A percentile compares a stretch with the other conserved stretches of the same genome.
Evolutionary conservation across 345 rosid species (phyloP).

Genomic region (Gossypium raimondii): DNA sequence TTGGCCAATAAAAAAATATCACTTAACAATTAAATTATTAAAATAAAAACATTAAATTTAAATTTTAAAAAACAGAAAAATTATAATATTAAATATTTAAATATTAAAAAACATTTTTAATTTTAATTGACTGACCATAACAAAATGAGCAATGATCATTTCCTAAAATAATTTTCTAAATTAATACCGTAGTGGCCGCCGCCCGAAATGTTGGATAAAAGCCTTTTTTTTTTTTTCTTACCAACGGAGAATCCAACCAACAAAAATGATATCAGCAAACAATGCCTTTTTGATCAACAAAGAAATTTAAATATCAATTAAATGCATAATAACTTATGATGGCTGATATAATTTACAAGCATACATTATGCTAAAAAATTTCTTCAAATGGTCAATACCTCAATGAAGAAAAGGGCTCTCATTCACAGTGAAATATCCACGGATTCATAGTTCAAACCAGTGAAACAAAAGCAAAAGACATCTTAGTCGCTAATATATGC

Average conservation of each 20-base stretch:
- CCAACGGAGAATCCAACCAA: background rate
- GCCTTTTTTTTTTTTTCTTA: no score
- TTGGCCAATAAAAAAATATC: no score
- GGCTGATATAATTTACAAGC: background rate
- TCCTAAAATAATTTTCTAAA: background rate
- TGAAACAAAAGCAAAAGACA: background rate
- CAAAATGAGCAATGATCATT: no score
- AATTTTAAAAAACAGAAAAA: no score
- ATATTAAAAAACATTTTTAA: no score
- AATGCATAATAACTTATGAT: background rate
- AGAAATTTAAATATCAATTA: background rate
- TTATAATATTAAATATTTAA: no score
- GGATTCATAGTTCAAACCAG: conserved; percentile 21
- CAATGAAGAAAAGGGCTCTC: background rate
- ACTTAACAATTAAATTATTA: no score
- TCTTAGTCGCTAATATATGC: background rate
- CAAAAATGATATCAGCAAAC: background rate
- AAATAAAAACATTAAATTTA: no score
- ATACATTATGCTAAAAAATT: background rate
- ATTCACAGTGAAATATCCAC: background rate
- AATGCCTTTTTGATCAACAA: background rate
- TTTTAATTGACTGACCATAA: no score
- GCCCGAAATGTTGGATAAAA: background rate
- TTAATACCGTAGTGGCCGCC: background rate
- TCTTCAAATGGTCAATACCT: background rate